Conservation (phyloP, 768 basidiomycete genomes). For the Chlorophyllum brunneum region DNA sequence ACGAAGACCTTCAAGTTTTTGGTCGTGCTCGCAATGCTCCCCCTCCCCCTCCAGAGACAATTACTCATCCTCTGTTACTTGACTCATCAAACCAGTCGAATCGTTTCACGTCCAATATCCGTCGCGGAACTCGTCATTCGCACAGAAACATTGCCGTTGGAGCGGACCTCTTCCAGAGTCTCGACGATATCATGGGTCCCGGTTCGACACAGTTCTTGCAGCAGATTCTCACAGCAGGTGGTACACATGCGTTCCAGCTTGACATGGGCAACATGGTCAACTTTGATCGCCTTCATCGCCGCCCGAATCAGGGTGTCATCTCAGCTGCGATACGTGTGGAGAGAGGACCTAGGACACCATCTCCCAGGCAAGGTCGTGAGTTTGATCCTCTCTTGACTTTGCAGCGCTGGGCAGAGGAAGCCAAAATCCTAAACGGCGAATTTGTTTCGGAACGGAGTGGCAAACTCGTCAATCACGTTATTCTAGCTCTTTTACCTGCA, state of each 20-base stretch:
- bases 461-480: conserved; percentile 68
- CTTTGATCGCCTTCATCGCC: conserved; percentile 52
- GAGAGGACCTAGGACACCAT: conserved; percentile 37
- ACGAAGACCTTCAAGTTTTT: conserved; percentile 60
- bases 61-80: conserved; percentile 78
- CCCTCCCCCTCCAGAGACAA: conserved; percentile 58
- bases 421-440: conserved; percentile 74
- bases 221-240: conserved; percentile 64
- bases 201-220: conserved; percentile 83
- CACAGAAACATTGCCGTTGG: conserved; percentile 51
- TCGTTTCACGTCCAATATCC: conserved; percentile 40
- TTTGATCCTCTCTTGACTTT: conserved; percentile 79
- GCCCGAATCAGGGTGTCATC: conserved; percentile 43
- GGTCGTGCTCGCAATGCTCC: conserved; percentile 54
- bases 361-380: conserved; percentile 49
- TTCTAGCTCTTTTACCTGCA: conserved; percentile 73
- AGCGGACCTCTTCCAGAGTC: conserved; percentile 66
- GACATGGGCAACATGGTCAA: conserved; percentile 69
- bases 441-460: conserved; percentile 63
- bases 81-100: conserved; percentile 48
- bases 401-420: conserved; percentile 89
- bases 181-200: conserved; percentile 79
- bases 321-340: conserved; percentile 64
- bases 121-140: conserved; percentile 49
- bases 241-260: conserved; percentile 70